Evolutionary conservation across 345 rosid genomes (phyloP), one percentile per base, ranked within the genome.

Genomic region (Arabis hirsuta): DNA sequence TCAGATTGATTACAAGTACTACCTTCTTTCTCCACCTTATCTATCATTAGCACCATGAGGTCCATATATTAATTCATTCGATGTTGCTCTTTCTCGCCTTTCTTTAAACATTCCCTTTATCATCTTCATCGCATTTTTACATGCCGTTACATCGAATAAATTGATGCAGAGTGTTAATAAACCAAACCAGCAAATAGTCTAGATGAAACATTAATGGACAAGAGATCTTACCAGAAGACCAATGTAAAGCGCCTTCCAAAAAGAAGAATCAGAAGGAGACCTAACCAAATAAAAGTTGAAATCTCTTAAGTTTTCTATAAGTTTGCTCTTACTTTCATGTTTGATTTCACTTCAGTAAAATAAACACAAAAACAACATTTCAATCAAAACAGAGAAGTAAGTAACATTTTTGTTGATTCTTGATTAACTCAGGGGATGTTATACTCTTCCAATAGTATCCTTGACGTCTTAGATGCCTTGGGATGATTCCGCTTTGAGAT

Each of bases 261-360:
- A 73, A 42, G 29, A 61, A 42, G 29, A 60, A 43, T 62, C 82
- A 2, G 84, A 80, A 5, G 50, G 87, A 80, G 44, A 84, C 72
- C 12, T 82, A 81, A 56, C 59, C 52, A 11, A 83, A 51, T 50
- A 83, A 83, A 20, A 73, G 47, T 20, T 69, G 32, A 79, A 84
- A 74, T 5, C 72, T 48, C 38, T 66, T 46, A 52, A 55, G 50
- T 16, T 71, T 3, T 64, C 65, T 24, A 41, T 39, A 16, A 84
- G 71, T 16, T 73, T 72, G 66, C 32, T 65, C 19, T 50, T 16
- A 9, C 26, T 38, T 36, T 24, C 72, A 7, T 64, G 31, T 64
- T 82, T 74, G 10, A 72, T 71, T 27, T 71, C 67, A 38, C 84
- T 73, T 12, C 64, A 22, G 42, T 55, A 26, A 13, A 10, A 9